Conservation (phyloP, 2,329 filamentous ascomycete species). For the Reticulascus tulasneorum region DNA sequence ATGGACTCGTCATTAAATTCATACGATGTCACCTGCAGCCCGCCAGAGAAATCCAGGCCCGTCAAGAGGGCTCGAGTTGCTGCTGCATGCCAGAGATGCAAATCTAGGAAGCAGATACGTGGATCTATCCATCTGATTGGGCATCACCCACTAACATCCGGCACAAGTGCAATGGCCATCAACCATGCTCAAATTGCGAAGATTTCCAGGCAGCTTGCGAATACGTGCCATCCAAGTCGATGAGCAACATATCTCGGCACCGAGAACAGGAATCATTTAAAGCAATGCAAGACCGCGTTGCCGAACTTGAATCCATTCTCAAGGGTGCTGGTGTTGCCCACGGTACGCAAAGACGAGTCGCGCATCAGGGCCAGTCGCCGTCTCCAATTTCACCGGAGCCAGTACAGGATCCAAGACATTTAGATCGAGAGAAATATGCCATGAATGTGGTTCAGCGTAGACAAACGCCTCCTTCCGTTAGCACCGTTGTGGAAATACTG, state of each 20-base stretch:
- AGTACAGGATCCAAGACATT: no score
- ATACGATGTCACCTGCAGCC: no score
- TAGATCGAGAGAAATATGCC: no score
- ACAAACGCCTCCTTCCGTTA: constrained; percentile 3
- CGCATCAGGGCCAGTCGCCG: no score
- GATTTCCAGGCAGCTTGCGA: constrained; percentile 24
- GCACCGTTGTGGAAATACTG: constrained; percentile 15
- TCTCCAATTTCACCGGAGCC: no score
- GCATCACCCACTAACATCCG: no score
- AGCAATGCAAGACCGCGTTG: constrained; percentile 15
- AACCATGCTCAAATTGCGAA: constrained; percentile 11
- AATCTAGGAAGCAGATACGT: constrained; percentile 18
- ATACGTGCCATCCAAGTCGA: constrained; percentile 29
- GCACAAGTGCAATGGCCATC: constrained; percentile 14
- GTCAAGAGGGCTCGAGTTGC: constrained; percentile 16
- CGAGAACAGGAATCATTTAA: constrained; percentile 11
- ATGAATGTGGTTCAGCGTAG: no score
- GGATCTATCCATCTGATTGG: no score
- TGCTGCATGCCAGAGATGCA: constrained; percentile 17
- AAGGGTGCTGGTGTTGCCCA: constrained; percentile 6
- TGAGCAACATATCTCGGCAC: constrained; percentile 28
- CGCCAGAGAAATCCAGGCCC: constrained; percentile 5
- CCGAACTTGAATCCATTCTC: constrained; percentile 12
- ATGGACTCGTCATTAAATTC: no score
- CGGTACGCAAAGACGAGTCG: constrained; percentile 6